Conservation (phyloP, 257 asterid species). For the Jacaranda copaia region DNA sequence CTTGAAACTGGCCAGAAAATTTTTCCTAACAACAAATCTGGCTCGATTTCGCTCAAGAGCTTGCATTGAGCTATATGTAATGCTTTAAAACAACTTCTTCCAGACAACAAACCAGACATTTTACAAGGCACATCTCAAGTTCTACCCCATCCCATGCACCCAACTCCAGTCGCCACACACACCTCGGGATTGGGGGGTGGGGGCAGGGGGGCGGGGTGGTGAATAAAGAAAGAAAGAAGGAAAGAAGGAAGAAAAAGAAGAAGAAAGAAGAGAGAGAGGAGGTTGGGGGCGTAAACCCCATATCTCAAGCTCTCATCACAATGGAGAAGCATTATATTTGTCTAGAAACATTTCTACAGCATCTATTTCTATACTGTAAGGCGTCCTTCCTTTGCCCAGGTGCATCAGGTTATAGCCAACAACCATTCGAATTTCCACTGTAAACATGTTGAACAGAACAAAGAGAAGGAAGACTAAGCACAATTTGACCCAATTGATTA, state of each 20-base stretch:
- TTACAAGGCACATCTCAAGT: no score
- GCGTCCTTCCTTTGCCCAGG: constrained; percentile 3
- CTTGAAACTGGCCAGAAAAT: not conserved
- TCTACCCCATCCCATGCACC: no score
- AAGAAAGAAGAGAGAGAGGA: no score
- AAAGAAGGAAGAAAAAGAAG: no score
- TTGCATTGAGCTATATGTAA: no score
- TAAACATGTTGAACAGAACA: constrained; percentile 13
- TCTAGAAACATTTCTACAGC: constrained; percentile 11
- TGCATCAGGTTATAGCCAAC: constrained; percentile 22
- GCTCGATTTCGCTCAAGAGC: constrained; percentile 15
- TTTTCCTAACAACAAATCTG: constrained; percentile 7
- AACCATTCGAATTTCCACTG: constrained; percentile 26
- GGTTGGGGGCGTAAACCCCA: no score
- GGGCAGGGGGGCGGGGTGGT: no score
- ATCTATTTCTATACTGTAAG: constrained; percentile 3
- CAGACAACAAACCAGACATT: no score
- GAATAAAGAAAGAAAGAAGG: no score
- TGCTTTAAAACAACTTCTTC: no score
- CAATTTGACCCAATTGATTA: constrained; percentile 25
- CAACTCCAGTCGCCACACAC: no score
- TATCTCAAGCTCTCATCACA: not conserved
- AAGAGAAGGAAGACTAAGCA: constrained; percentile 7
- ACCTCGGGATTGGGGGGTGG: no score
- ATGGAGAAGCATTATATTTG: constrained; percentile 24